These are phyloP conservation scores for Incumbomyces delicatus DNA, from an alignment of 2,329 filamentous ascomycete genomes.

Conservation along the genomic window DNA sequence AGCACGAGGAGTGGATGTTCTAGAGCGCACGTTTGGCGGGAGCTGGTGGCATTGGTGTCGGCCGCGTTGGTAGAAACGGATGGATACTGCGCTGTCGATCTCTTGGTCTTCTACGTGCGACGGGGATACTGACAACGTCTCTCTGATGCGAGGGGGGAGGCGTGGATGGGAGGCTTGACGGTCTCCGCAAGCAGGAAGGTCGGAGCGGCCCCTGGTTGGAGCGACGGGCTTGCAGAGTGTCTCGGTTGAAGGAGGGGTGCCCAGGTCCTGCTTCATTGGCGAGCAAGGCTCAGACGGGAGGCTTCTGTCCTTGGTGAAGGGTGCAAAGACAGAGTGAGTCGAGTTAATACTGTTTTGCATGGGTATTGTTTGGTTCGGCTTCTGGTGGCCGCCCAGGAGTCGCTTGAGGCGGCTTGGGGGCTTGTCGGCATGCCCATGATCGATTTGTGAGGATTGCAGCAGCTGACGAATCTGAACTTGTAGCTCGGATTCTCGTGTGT, in stretches of 20 bases:
- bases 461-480: slow-evolving; percentile 2
- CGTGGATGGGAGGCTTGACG: background rate
- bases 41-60: background rate
- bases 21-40: background rate
- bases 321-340: background rate
- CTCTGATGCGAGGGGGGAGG: background rate
- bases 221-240: background rate
- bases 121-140: background rate
- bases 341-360: slow-evolving; percentile 1
- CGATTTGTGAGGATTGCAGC: background rate
- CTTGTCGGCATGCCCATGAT: slow-evolving; percentile 1
- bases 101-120: background rate
- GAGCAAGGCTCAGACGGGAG: background rate
- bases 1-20: background rate
- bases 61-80: background rate
- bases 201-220: background rate
- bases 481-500: background rate
- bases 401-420: slow-evolving; percentile 5
- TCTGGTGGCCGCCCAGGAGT: background rate
- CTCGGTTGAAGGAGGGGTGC: background rate
- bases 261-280: background rate
- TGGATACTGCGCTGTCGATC: slow-evolving; percentile 1
- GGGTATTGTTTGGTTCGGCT: background rate
- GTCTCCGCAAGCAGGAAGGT: background rate
- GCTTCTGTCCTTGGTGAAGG: background rate